phyloP scores from a whole-genome alignment of 805 yeast species.

The Cyberlindnera subsufficiens region DNA sequence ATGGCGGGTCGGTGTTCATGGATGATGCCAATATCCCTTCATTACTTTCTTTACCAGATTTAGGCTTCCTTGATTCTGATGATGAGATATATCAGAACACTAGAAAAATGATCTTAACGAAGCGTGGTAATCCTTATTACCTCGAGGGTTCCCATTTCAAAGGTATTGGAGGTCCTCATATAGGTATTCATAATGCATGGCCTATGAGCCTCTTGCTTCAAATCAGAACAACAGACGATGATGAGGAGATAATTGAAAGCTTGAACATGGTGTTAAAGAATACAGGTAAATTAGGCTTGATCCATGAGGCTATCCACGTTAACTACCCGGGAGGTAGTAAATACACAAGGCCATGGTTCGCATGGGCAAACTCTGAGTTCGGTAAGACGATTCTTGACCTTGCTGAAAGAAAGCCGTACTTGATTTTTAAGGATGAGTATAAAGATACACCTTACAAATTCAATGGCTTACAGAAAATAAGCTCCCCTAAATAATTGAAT shows the following conservation, averaged over 20 bases:
- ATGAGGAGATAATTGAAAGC: conserved; percentile 52
- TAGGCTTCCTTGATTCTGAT: conserved; percentile 50
- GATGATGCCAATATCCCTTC: conserved; percentile 93
- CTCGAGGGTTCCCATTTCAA: conserved; percentile 54
- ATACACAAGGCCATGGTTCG: conserved; percentile 87
- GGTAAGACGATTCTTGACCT: conserved; percentile 80
- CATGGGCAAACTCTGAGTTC: conserved; percentile 92
- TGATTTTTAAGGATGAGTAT: conserved; percentile 48
- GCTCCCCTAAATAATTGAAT: background rate
- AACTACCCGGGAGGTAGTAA: conserved; percentile 37
- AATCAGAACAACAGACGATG: conserved; percentile 70
- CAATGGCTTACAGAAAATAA: background rate
- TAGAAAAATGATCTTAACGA: conserved; percentile 64
- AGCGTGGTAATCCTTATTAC: conserved; percentile 73
- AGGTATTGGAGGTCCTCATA: conserved; percentile 91
- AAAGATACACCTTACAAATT: conserved; percentile 8
- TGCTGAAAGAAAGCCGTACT: conserved; percentile 66
- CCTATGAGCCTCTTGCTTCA: conserved; percentile 79
- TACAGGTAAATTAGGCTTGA: conserved; percentile 72
- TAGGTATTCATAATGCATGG: conserved; percentile 81
- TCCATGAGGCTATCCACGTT: conserved; percentile 80
- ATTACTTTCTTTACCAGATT: conserved; percentile 69
- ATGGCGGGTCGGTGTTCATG: conserved; percentile 67
- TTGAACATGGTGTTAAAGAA: conserved; percentile 47
- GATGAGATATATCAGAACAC: conserved; percentile 73